phyloP scores from a whole-genome alignment of 148 eudicot genomes.

The Persicaria maculosa region DNA sequence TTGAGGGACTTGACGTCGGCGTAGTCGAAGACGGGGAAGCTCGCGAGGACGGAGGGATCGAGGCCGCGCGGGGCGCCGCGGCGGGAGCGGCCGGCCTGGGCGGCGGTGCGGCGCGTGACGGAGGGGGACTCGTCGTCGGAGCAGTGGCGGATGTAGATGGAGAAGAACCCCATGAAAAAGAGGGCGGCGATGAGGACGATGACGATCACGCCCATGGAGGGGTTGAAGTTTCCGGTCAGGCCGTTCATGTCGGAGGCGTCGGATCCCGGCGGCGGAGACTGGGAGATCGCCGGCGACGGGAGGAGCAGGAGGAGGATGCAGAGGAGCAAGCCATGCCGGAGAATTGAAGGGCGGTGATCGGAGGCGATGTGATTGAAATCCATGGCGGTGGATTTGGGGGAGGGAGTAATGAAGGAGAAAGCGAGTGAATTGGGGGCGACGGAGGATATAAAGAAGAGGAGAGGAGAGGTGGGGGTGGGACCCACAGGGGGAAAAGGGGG shows the following conservation, averaged over 20 bases:
- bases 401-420: background rate
- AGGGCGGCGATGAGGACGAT: conserved; percentile 46
- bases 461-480: background rate
- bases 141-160: conserved; percentile 69
- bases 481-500: background rate
- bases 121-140: conserved; percentile 15
- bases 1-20: conserved; percentile 28
- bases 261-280: background rate
- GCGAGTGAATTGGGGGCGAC: background rate
- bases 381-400: conserved; percentile 1
- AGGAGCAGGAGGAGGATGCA: conserved; percentile 14
- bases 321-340: background rate
- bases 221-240: conserved; percentile 28
- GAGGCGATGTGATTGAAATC: background rate
- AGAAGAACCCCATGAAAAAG: conserved; percentile 69
- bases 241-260: background rate
- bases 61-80: conserved; percentile 35
- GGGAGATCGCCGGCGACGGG: conserved; percentile 15
- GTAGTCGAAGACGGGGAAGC: conserved; percentile 40
- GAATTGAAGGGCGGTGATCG: background rate
- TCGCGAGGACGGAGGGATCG: conserved; percentile 27
- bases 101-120: conserved; percentile 7
- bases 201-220: conserved; percentile 54
- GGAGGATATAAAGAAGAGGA: background rate
- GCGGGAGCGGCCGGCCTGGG: conserved; percentile 20